Conservation (phyloP, 1,139 yeast species). For the Saccharomycopsis phalli region DNA sequence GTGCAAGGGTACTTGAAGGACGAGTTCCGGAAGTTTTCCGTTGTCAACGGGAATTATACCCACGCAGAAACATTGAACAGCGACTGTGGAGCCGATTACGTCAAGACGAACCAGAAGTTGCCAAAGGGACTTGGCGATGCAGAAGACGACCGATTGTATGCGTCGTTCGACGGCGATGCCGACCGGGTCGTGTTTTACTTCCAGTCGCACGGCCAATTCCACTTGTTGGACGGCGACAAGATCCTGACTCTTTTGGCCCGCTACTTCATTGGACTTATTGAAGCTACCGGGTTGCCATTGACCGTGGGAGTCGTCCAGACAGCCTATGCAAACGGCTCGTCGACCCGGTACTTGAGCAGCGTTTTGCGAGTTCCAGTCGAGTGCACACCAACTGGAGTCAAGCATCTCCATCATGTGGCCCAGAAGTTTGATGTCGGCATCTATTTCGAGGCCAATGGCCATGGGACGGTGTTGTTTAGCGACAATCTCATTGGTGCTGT, state of each 20-base stretch:
- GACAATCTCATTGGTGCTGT: constrained; percentile 39
- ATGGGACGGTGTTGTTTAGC: constrained; percentile 87
- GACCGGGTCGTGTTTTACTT: constrained; percentile 88
- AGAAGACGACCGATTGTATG: constrained; percentile 42
- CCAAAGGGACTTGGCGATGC: constrained; percentile 51
- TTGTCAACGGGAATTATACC: constrained; percentile 54
- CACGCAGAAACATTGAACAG: constrained; percentile 56
- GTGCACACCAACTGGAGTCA: constrained; percentile 94
- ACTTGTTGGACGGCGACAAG: constrained; percentile 87
- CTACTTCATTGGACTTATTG: constrained; percentile 48
- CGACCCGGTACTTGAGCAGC: constrained; percentile 62
- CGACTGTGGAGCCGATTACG: constrained; percentile 93
- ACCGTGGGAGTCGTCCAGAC: constrained; percentile 88
- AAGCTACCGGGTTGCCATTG: constrained; percentile 34
- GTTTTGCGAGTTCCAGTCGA: constrained; percentile 67
- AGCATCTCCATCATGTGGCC: constrained; percentile 84
- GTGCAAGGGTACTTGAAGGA: constrained; percentile 35
- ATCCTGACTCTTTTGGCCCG: constrained; percentile 78
- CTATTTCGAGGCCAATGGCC: constrained; percentile 98
- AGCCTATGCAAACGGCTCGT: constrained; percentile 93
- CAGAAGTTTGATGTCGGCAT: constrained; percentile 80
- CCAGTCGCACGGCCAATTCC: constrained; percentile 41
- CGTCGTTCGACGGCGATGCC: constrained; percentile 96
- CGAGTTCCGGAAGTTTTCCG: constrained; percentile 32
- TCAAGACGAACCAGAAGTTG: constrained; percentile 75